A percentile compares a stretch with the other conserved stretches of the same genome.
Evolutionary conservation across 208 protist genomes (phyloP).

Genomic region (Histomonas meleagridis): DNA sequence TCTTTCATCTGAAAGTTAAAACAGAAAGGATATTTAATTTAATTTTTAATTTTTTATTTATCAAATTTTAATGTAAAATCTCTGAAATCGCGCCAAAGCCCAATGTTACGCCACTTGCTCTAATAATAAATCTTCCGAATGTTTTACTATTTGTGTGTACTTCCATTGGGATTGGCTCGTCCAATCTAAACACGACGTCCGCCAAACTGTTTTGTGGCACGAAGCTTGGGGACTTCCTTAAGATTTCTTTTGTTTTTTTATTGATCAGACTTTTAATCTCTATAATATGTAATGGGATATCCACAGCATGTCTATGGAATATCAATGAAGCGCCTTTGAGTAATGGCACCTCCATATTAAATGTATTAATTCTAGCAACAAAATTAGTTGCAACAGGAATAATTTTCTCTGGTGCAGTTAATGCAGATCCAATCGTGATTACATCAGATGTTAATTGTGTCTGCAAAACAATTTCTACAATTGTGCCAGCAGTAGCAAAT

Average conservation of each 20-base stretch:
- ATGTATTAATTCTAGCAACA: not conserved
- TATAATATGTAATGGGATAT: not conserved
- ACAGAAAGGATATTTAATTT: too few species aligned
- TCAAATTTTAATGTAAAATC: too few species aligned
- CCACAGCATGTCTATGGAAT: constrained; percentile 31
- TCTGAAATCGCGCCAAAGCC: not conserved
- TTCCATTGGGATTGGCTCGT: not conserved
- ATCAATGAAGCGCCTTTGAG: not conserved
- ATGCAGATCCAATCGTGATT: not conserved
- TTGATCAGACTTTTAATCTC: not conserved
- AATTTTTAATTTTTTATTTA: too few species aligned
- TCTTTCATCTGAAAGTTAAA: too few species aligned
- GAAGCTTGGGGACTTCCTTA: not conserved
- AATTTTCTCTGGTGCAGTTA: not conserved
- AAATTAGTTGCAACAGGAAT: not conserved
- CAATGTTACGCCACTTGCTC: not conserved
- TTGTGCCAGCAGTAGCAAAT: not conserved
- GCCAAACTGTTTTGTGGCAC: not conserved
- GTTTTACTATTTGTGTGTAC: not conserved
- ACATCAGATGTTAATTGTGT: not conserved
- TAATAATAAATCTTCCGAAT: not conserved
- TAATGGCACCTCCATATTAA: not conserved
- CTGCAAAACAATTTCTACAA: not conserved
- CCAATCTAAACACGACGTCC: not conserved
- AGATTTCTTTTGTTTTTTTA: not conserved